Evolutionary conservation across 306 rosid genomes (phyloP).

Genomic region (Fragaria nilgerrensis): DNA sequence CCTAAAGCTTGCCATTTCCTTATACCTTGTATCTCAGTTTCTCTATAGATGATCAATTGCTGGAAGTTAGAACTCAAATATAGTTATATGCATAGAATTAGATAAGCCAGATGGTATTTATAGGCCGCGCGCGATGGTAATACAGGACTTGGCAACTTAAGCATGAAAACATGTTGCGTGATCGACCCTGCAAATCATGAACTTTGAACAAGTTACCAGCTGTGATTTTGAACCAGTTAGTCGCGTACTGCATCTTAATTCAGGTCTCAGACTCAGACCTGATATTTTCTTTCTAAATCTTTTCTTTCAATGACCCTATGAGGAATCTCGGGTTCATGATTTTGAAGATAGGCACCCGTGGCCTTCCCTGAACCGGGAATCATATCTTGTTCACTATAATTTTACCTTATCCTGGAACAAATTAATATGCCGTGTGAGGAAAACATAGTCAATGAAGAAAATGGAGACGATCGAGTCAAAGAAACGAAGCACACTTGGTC

Average conservation of each 20-base stretch:
- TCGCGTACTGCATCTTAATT: too few relatives aligned
- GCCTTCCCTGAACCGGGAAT: background rate
- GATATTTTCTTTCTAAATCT: background rate
- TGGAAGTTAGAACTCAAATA: background rate
- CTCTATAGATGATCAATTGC: background rate
- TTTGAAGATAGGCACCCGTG: background rate
- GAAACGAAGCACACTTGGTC: background rate
- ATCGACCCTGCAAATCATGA: background rate
- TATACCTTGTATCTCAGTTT: background rate
- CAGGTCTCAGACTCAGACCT: too few relatives aligned
- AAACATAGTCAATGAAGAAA: background rate
- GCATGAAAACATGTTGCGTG: too few relatives aligned
- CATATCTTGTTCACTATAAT: background rate
- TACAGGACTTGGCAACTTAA: background rate
- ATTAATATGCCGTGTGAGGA: background rate
- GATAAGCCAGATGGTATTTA: background rate
- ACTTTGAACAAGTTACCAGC: background rate
- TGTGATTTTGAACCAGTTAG: background rate
- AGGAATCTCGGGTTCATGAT: background rate
- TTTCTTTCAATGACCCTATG: background rate
- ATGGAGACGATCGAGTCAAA: background rate
- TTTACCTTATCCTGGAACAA: background rate
- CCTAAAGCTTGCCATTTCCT: background rate
- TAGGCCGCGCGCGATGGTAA: background rate
- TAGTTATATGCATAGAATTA: background rate